These are phyloP conservation scores for Euphorbia tirucalli DNA, from an alignment of 345 rosid species.

Conservation along the genomic window DNA sequence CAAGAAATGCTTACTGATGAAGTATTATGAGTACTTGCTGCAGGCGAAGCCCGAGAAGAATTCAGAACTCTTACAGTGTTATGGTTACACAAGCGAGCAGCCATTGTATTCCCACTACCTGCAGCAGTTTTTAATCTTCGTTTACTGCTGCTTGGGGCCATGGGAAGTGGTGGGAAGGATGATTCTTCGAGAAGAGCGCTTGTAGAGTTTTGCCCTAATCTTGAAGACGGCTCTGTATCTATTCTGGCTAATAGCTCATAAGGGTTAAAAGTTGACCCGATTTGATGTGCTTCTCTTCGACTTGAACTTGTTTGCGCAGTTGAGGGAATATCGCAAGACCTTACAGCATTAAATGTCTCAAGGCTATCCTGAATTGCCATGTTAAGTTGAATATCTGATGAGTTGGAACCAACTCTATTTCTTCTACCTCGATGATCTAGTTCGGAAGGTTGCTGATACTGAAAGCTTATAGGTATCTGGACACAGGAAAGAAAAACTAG, in stretches of 20 bases:
- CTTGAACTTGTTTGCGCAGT: not conserved
- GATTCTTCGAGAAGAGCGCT: slow-evolving; percentile 13
- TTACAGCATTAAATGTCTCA: slow-evolving; percentile 12
- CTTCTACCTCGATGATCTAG: slow-evolving; percentile 18
- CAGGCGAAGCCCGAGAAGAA: slow-evolving; percentile 9
- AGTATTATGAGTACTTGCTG: not conserved
- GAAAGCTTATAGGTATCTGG: slow-evolving; percentile 30
- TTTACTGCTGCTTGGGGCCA: slow-evolving; percentile 12
- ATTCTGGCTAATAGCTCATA: slow-evolving; percentile 12
- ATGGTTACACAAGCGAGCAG: slow-evolving; percentile 7
- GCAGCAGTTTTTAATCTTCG: not conserved
- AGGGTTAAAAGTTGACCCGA: slow-evolving; percentile 2
- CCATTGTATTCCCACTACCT: slow-evolving; percentile 20
- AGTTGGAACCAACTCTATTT: not conserved
- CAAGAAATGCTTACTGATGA: not conserved
- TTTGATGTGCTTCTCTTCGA: not conserved
- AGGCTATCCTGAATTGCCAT: slow-evolving; percentile 18
- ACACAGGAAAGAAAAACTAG: not conserved
- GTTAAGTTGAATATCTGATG: slow-evolving; percentile 12
- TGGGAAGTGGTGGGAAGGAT: slow-evolving; percentile 25
- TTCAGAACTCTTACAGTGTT: slow-evolving; percentile 15
- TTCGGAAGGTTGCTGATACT: slow-evolving; percentile 9
- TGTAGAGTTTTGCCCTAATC: not conserved
- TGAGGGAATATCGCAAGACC: not conserved
- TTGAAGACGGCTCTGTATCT: slow-evolving; percentile 7